Evolutionary conservation across 1,284 basidiomycete genomes (phyloP).

Genomic region (Sanghuangporus baumii): DNA sequence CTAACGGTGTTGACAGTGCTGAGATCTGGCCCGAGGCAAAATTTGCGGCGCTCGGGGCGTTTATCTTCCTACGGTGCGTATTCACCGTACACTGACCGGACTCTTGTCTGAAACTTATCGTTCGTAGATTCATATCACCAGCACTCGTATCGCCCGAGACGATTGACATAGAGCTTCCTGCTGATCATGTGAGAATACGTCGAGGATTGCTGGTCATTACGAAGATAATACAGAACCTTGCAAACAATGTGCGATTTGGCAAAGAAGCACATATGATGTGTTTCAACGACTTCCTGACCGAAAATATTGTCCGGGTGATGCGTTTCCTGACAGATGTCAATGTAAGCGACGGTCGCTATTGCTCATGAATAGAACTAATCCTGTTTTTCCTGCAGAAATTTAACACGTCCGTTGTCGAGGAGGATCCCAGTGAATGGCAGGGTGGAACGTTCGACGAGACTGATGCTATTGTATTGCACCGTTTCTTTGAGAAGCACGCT

Average conservation of each 20-base stretch:
- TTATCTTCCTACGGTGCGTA: constrained; percentile 78
- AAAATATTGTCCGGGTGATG: constrained; percentile 76
- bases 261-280: constrained; percentile 83
- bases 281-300: constrained; percentile 73
- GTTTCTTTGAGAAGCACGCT: constrained; percentile 77
- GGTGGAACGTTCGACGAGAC: constrained; percentile 74
- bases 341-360: constrained; percentile 37
- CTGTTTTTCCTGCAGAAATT: constrained; percentile 43
- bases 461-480: constrained; percentile 74
- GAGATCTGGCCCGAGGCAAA: constrained; percentile 79
- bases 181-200: constrained; percentile 53
- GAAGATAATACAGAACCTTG: constrained; percentile 88
- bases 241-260: constrained; percentile 89
- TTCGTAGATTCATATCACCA: constrained; percentile 68
- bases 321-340: constrained; percentile 79
- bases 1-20: constrained; percentile 27
- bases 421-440: constrained; percentile 65
- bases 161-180: constrained; percentile 77
- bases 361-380: neutral
- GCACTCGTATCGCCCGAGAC: constrained; percentile 82
- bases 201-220: constrained; percentile 81
- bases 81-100: neutral
- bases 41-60: constrained; percentile 84
- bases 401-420: constrained; percentile 40
- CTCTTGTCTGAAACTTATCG: neutral